Evolutionary conservation across 2,329 filamentous ascomycete genomes (phyloP), one percentile per base, ranked within the genome.

Genomic region (Verticillium dahliae): DNA sequence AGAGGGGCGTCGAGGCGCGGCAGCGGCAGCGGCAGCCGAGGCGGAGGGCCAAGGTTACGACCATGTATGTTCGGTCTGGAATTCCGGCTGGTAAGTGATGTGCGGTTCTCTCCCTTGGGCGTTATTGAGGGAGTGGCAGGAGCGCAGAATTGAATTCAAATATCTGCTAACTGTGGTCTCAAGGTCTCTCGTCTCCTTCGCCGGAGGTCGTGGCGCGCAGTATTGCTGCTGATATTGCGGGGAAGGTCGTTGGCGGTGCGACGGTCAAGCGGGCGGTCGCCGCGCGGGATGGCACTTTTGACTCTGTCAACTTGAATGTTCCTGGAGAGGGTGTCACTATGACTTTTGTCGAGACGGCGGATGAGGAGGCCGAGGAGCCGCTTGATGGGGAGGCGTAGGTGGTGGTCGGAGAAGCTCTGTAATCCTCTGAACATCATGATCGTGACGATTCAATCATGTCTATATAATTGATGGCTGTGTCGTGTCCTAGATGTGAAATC

Each of bases 21-120:
- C 45, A 22, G 18, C 64, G 61, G 54, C 39, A 71, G 41, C 39
- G 71, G 41, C 73, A 73, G n/a, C 31, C 45, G 22, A 71, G 70
- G 60, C 73, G 73, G 55, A 74, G 75, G 56, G 73, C 76, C 60
- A 78, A 76, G 69, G 76, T 80, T 61, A 79, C 78, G 56, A 78
- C 76, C 64, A 79, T 80, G 77, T 80, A 77, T 62, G 73, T 79
- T 61, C 74, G 76, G 68, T 75, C 76, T 52, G 78, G 77, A 60
- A 70, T 79, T 60, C 76, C 76, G 37, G 70, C 70, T 50, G 72
- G 77, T 79, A 69, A 78, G 76, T 74, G n/a, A 37, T 10, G 15
- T 22, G 34, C 3, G n/a, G 18, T n/a, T 13, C 35, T 39, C 31
- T 35, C n/a, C 9, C 50, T 34, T 13, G 31, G 31, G 14, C 6